phyloP scores from a whole-genome alignment of 345 rosid species.

The Syzygium aqueum region DNA sequence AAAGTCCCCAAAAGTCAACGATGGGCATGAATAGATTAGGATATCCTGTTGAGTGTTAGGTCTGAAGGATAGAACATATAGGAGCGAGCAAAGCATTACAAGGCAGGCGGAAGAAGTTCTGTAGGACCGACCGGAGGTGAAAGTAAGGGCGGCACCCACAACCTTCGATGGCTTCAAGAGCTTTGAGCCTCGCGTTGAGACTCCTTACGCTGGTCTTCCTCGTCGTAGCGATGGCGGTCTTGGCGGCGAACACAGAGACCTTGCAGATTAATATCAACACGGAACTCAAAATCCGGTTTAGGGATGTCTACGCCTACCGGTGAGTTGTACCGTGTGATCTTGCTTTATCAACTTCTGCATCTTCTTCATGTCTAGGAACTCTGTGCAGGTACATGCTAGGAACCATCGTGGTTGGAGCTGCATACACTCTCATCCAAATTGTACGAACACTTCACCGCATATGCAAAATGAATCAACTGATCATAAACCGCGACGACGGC shows the following conservation, averaged over 20 bases:
- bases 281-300: slow-evolving; percentile 1
- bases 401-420: slow-evolving; percentile 15
- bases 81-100: not conserved
- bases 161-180: not conserved
- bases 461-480: slow-evolving; percentile 2
- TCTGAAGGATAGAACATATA: not conserved
- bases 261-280: not conserved
- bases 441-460: not conserved
- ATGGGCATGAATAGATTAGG: not conserved
- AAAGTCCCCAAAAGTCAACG: not conserved
- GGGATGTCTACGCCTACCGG: slow-evolving; percentile 17
- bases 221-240: not conserved
- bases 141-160: not conserved
- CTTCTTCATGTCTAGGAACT: not conserved
- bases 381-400: slow-evolving; percentile 20
- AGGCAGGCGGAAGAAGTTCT: not conserved
- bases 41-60: not conserved
- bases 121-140: not conserved
- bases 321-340: not conserved
- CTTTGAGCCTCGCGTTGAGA: not conserved
- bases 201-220: slow-evolving; percentile 1
- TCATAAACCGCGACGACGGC: not conserved
- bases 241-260: not conserved
- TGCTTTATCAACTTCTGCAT: not conserved
- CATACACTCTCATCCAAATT: slow-evolving; percentile 18